Evolutionary conservation across 169 alveolate species (phyloP).

Genomic region (Eimeria maxima): DNA sequence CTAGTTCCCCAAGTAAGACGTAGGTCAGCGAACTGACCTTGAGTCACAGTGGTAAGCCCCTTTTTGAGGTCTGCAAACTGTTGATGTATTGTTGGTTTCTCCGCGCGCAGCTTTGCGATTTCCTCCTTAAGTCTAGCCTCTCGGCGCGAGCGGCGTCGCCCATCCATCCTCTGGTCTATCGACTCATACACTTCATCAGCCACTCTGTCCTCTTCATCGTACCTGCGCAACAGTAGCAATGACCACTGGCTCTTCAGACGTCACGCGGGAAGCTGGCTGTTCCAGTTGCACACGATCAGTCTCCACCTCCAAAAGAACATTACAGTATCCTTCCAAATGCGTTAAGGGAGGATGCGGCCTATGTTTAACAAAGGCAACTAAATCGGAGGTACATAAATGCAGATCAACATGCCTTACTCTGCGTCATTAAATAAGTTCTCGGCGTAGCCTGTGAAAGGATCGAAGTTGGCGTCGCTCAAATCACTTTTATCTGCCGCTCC

Average conservation of each 20-base stretch:
- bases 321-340: neutral
- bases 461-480: constrained; percentile 94
- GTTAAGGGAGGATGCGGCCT: neutral
- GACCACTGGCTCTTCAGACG: neutral
- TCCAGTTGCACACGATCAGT: neutral
- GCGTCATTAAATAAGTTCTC: constrained; percentile 85
- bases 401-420: constrained; percentile 61
- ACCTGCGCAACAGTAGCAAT: constrained; percentile 80
- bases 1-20: neutral
- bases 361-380: neutral
- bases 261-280: neutral
- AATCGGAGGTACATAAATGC: neutral
- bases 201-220: constrained; percentile 96
- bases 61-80: constrained; percentile 85
- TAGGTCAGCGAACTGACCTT: constrained; percentile 42
- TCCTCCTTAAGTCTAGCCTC: constrained; percentile 94
- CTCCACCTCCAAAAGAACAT: neutral
- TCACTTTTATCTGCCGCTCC: constrained; percentile 90
- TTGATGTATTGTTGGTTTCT: constrained; percentile 89
- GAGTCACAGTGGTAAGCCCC: constrained; percentile 84
- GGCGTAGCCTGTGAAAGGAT: constrained; percentile 95
- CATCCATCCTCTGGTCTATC: constrained; percentile 95
- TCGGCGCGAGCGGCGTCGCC: constrained; percentile 93
- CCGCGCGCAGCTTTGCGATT: constrained; percentile 92
- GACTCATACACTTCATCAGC: constrained; percentile 96